Evolutionary conservation across 257 asterid genomes (phyloP).

Genomic region (Mitragyna speciosa): DNA sequence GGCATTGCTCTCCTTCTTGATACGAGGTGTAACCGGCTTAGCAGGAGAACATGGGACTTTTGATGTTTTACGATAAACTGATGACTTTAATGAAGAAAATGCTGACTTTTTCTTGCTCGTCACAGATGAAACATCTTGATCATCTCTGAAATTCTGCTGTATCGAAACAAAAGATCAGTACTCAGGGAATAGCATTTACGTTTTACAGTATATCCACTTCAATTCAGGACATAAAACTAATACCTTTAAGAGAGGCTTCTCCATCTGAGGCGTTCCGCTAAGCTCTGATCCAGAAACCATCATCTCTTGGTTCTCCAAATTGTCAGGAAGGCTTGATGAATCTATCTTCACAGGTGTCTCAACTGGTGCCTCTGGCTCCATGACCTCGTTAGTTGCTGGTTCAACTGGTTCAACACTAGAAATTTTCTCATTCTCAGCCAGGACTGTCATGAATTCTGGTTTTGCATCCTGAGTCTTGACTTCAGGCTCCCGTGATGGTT

Average conservation of each 20-base stretch:
- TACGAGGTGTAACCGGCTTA: slow-evolving; percentile 42
- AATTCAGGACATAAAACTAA: background rate
- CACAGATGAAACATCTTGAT: slow-evolving; percentile 45
- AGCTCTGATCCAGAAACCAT: slow-evolving; percentile 51
- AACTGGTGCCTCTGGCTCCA: slow-evolving; percentile 22
- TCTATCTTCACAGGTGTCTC: slow-evolving; percentile 25
- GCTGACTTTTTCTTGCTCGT: slow-evolving; percentile 54
- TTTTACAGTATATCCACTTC: background rate
- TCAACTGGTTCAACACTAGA: slow-evolving; percentile 1
- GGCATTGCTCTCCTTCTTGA: slow-evolving; percentile 43
- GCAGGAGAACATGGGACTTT: slow-evolving; percentile 47
- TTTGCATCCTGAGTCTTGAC: slow-evolving; percentile 19
- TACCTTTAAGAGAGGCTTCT: slow-evolving; percentile 81
- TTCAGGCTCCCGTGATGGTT: slow-evolving; percentile 16
- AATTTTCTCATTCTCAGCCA: background rate
- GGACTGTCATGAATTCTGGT: background rate
- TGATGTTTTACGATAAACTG: slow-evolving; percentile 46
- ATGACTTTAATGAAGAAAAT: slow-evolving; percentile 48
- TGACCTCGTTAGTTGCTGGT: slow-evolving; percentile 16
- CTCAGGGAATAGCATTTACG: no score
- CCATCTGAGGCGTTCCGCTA: slow-evolving; percentile 54
- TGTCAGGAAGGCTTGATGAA: slow-evolving; percentile 15
- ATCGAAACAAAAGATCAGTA: background rate
- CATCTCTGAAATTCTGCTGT: slow-evolving; percentile 40
- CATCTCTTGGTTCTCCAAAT: slow-evolving; percentile 29